Percentiles rank a stretch among this genome's conserved stretches.
phyloP scores from a whole-genome alignment of 148 eudicot genomes.

The Chenopodium berlandieri region DNA sequence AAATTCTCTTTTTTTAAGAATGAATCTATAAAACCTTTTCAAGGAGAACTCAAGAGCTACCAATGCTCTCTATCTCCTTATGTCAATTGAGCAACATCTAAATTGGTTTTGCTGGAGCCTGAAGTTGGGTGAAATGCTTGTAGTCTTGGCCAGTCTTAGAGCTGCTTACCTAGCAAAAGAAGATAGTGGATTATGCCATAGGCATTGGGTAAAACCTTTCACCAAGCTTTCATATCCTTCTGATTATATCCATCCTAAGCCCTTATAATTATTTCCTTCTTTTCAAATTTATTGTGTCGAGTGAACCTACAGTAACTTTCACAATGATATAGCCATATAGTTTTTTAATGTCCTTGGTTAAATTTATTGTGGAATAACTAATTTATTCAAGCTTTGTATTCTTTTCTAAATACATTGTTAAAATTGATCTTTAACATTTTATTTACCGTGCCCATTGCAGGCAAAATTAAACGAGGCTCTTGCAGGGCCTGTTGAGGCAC shows the following conservation, averaged over 20 bases:
- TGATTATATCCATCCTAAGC: background rate
- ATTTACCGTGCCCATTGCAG: slow-evolving; percentile 38
- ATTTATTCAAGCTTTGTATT: background rate
- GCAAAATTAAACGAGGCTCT: slow-evolving; percentile 72
- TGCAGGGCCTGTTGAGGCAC: slow-evolving; percentile 87
- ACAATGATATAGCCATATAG: background rate
- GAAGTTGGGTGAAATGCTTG: background rate
- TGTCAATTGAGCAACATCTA: background rate
- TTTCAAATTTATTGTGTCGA: background rate
- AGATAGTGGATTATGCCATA: too few relatives aligned
- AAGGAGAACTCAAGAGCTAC: background rate
- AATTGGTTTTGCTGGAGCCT: background rate
- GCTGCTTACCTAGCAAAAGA: background rate
- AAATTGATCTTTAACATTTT: background rate
- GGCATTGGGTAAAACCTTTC: too few relatives aligned
- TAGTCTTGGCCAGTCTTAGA: background rate
- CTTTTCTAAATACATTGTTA: background rate
- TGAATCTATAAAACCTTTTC: background rate
- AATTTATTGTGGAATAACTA: background rate
- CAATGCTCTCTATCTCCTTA: background rate
- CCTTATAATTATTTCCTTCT: background rate
- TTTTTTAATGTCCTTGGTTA: background rate
- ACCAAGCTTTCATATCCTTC: background rate
- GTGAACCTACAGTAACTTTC: background rate
- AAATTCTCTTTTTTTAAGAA: background rate